These are phyloP conservation scores for Candida sojae DNA, from an alignment of 1,139 yeast genomes.

Conservation along the genomic window DNA sequence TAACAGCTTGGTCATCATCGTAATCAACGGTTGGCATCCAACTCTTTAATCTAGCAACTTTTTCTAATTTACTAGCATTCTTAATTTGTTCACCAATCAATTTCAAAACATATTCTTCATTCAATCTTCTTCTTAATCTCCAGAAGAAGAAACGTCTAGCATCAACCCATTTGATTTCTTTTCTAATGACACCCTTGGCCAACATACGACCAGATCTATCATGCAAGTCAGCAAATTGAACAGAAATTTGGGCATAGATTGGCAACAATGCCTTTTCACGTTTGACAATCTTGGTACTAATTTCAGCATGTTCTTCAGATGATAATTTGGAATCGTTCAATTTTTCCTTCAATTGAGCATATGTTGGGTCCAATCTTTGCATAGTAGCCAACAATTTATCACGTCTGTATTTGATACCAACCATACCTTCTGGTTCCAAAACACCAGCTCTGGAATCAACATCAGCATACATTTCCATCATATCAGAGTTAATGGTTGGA, in stretches of 20 bases:
- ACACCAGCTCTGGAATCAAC: slow-evolving; percentile 97
- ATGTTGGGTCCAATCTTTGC: slow-evolving; percentile 82
- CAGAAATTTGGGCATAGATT: slow-evolving; percentile 86
- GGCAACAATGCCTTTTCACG: slow-evolving; percentile 85
- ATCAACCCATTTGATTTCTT: slow-evolving; percentile 81
- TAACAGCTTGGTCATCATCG: slow-evolving; percentile 76
- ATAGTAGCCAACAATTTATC: slow-evolving; percentile 87
- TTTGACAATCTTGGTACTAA: slow-evolving; percentile 66
- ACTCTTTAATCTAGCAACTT: slow-evolving; percentile 82
- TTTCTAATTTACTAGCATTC: slow-evolving; percentile 70
- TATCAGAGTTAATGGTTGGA: slow-evolving; percentile 92
- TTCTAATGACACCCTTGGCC: slow-evolving; percentile 88
- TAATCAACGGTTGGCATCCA: slow-evolving; percentile 80
- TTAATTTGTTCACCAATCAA: slow-evolving; percentile 69
- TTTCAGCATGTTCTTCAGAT: slow-evolving; percentile 65
- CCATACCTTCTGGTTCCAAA: slow-evolving; percentile 98
- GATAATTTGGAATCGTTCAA: slow-evolving; percentile 53
- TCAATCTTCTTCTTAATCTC: slow-evolving; percentile 95
- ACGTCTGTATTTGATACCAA: slow-evolving; percentile 94
- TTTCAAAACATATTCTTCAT: slow-evolving; percentile 84
- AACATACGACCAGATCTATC: slow-evolving; percentile 97
- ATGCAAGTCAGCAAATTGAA: slow-evolving; percentile 96
- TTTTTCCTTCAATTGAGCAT: slow-evolving; percentile 64
- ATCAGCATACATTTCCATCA: slow-evolving; percentile 99
- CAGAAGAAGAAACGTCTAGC: slow-evolving; percentile 98